A percentile compares a stretch with the other conserved stretches of the same genome.
These are phyloP conservation scores for Exophiala phaeomuriformis DNA, from an alignment of 2,329 filamentous ascomycete species.

Conservation along the genomic window DNA sequence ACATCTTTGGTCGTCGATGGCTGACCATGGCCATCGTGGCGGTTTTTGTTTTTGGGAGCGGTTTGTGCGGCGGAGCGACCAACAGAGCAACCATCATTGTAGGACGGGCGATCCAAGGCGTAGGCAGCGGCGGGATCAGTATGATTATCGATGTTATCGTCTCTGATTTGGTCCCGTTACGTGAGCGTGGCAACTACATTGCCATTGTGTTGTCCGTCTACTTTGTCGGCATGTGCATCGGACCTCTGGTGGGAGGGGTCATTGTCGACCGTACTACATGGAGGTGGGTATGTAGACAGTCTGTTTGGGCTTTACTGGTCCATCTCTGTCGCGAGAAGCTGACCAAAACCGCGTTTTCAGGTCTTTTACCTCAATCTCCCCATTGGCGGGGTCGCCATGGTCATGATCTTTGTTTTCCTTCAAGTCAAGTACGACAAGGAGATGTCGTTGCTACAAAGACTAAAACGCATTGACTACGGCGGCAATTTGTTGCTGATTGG, in stretches of 20 bases:
- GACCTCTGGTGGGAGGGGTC: constrained; percentile 35
- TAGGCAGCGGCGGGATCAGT: constrained; percentile 42
- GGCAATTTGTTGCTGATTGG: constrained; percentile 37
- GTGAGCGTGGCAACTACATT: constrained; percentile 30
- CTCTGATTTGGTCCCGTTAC: constrained; percentile 37
- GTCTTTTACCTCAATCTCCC: constrained; percentile 44
- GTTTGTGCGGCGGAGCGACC: constrained; percentile 38
- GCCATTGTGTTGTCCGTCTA: constrained; percentile 24
- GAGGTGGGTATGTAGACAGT: constrained; percentile 13
- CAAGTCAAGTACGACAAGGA: constrained; percentile 26
- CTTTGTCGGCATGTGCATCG: constrained; percentile 39
- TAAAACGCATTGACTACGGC: constrained; percentile 36
- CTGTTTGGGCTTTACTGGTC: not conserved
- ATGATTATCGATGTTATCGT: constrained; percentile 44
- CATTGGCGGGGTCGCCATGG: constrained; percentile 22
- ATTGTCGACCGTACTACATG: constrained; percentile 21
- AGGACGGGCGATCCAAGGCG: constrained; percentile 50
- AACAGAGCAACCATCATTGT: constrained; percentile 44
- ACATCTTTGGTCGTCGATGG: constrained; percentile 46
- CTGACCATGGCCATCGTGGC: constrained; percentile 38
- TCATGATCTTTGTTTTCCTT: constrained; percentile 31
- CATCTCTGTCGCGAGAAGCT: not conserved
- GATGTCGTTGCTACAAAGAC: constrained; percentile 28
- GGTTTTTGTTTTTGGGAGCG: constrained; percentile 48
- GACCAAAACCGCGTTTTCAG: not conserved